Evolutionary conservation across 2,329 filamentous ascomycete species (phyloP).

Genomic region (Trichoderma atroviride): DNA sequence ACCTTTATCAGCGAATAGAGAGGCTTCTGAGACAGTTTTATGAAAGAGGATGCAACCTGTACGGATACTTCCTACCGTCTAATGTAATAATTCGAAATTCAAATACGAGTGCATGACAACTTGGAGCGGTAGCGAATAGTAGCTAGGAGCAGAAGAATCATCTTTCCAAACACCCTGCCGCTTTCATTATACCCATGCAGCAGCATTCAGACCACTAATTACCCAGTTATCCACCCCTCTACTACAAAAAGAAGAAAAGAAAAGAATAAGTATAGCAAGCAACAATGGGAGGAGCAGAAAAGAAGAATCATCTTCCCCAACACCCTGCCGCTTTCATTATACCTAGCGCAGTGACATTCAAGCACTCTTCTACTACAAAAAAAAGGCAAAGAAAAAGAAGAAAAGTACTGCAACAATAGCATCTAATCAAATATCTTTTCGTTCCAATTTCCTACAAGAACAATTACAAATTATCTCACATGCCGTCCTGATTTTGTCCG

Average conservation of each 20-base stretch:
- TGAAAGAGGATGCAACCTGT: not conserved
- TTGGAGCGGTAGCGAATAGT: not conserved
- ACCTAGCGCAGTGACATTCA: not conserved
- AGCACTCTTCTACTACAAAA: not conserved
- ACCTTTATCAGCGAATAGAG: not conserved
- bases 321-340: not conserved
- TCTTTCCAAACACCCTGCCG: not conserved
- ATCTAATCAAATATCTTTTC: not conserved
- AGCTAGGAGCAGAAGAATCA: not conserved
- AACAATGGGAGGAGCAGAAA: no score
- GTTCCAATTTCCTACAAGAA: constrained; percentile 8
- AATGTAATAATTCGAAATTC: not conserved
- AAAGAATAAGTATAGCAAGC: no score
- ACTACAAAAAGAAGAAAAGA: not conserved
- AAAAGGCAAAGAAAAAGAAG: not conserved
- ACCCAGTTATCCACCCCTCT: not conserved
- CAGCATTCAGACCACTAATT: not conserved
- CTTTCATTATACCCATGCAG: not conserved
- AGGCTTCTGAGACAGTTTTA: not conserved
- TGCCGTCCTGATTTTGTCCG: constrained; percentile 38
- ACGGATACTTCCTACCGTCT: not conserved
- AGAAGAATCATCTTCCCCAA: not conserved
- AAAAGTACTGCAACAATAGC: not conserved
- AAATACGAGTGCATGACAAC: not conserved
- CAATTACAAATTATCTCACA: constrained; percentile 33